Base-by-base conservation (phyloP, 768 basidiomycete species). In the Polyporus arcularius region DNA sequence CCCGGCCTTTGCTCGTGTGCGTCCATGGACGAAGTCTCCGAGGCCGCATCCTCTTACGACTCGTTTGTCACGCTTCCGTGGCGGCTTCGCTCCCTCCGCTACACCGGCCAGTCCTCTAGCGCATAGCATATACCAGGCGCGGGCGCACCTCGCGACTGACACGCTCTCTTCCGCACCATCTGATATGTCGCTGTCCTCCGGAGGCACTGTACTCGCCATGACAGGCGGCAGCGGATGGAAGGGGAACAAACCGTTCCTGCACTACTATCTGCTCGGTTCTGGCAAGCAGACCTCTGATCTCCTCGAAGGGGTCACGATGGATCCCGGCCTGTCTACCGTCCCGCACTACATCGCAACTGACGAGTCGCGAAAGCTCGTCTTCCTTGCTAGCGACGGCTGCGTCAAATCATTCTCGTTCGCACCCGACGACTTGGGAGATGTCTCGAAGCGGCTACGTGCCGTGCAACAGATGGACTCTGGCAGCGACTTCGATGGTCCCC, bases 381-480 rank as follows among this genome's bases (percentile, higher is more conserved):
- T 76, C 58, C 68, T 71, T 2, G 78, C 71, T 1, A 78, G 80
- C 57, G 45, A 41, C 10, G 59, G 66, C 15, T 64, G 76, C 14
- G 60, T 80, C 60, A 80, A 79, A 58, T 76, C 78, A 0, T 82
- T 73, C 61, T 60, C 61, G 3, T 78, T 75, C 71, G 68, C 50
- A 1, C 32, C 60, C 2, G 51, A 63, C 0, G 53, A 49, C 1
- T 28, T 35, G 10, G 54, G 51, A 9, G 38, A 42, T 6, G 32
- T 45, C 16, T 51, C 59, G 6, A 51, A 55, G 21, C 51, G 40
- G 3, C 53, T 62, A 16, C 39, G 67, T 3, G 70, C 71, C 2
- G 67, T 70, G 0, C 79, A 80, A 52, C 79, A 76, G 0, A 61
- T 80, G 53, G 41, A 60, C 7, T 59, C 69, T 6, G 31, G 56